Base-by-base conservation (phyloP, 768 basidiomycete genomes). In the Boletus huronensis region DNA sequence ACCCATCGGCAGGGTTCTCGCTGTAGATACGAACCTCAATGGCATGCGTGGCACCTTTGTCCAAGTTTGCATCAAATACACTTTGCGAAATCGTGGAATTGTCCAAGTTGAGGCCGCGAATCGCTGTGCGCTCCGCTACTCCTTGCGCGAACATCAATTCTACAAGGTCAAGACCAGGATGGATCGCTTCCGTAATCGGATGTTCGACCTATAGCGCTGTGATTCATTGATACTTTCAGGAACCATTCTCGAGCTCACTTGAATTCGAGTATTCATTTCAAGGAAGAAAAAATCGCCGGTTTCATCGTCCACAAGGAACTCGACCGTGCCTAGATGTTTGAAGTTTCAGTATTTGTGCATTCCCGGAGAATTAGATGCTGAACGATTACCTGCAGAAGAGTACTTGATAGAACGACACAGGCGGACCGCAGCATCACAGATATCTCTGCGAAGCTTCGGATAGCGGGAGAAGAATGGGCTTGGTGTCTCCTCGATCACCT, bases 191-290 rank as follows among this genome's bases (percentile, higher is more conserved):
- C 0, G 85, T 87, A 31, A 88, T 75, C 1, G 82, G 75, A 55
- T 89, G 86, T 66, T 88, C 86, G 17, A 88, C 84, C 76, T 85
- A 60, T 21, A 3, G 10, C 9, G 49, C 11, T 21, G 23, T 48
- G 50, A 34, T 57, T 56, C 29, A 49, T 31, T 6, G 17, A n/a
- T 32, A 10, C 13, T n/a, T 45, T 44, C 14, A 17, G 1, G 17
- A 0, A 47, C 3, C 13, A 36, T 21, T 10, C 7, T 32, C 14
- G 8, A 38, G 36, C 62, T 48, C 49, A 76, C 82, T 63, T 85
- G 83, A 42, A 86, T 78, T 9, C 85, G 76, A 0, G 83, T 83
- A 57, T 89, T 88, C 80, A 88, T 82, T 65, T 89, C 86, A 13
- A 89, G 73, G 55, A 88, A 89, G 71, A 76, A 87, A 69, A 84